Evolutionary conservation across 495 filamentous ascomycete species (phyloP).

Genomic region (Letharia columbiana): DNA sequence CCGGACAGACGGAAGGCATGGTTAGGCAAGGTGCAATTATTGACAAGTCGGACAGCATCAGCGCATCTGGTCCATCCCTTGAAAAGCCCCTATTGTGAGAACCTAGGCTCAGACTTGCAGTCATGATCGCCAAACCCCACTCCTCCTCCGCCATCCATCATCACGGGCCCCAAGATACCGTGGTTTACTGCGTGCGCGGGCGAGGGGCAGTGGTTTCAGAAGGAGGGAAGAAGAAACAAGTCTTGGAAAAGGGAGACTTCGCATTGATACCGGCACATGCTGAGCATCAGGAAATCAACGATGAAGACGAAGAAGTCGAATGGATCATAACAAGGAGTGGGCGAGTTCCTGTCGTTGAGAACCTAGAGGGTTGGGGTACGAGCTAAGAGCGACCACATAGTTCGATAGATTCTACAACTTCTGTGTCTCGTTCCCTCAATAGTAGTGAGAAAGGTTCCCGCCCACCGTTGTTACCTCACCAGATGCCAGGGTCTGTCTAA

Average conservation of each 20-base stretch:
- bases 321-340: constrained; percentile 56
- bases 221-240: constrained; percentile 39
- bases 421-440: background rate
- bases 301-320: constrained; percentile 47
- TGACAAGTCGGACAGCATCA: constrained; percentile 50
- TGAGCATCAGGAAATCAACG: constrained; percentile 61
- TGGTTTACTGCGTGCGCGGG: constrained; percentile 45
- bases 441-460: background rate
- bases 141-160: constrained; percentile 45
- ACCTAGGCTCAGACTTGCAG: constrained; percentile 19
- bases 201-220: constrained; percentile 41
- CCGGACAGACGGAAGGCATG: constrained; percentile 44
- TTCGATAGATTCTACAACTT: background rate
- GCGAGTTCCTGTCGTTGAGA: constrained; percentile 45
- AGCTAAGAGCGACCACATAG: constrained; percentile 2
- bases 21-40: constrained; percentile 49
- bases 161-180: constrained; percentile 47
- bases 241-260: constrained; percentile 52
- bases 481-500: background rate
- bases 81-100: background rate
- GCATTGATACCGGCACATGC: constrained; percentile 55
- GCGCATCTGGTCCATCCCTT: constrained; percentile 23
- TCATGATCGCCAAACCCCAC: constrained; percentile 49
- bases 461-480: background rate
- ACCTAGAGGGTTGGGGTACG: constrained; percentile 48